Conservation (phyloP, 169 alveolate species). For the Babesia caballi region DNA sequence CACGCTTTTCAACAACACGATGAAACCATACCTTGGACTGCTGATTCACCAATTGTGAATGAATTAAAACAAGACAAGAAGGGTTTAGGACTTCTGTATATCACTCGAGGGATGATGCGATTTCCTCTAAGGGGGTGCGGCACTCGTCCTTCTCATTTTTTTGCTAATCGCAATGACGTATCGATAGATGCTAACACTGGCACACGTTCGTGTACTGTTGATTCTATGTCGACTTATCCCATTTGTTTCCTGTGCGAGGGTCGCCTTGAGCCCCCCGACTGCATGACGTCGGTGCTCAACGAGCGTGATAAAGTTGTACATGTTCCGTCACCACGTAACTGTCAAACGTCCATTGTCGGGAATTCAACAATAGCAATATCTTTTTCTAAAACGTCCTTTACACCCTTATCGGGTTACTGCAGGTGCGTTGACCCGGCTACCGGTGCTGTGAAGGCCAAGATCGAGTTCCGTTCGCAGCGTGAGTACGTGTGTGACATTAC, state of each 20-base stretch:
- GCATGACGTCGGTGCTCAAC: background rate
- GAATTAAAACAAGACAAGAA: background rate
- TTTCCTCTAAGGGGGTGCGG: background rate
- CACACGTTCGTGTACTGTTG: slow-evolving; percentile 1
- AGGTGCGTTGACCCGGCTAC: slow-evolving; percentile 1
- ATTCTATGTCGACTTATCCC: background rate
- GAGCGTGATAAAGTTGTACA: background rate
- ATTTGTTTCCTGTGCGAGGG: slow-evolving; percentile 13
- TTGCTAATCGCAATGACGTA: background rate
- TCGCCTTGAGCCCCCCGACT: background rate
- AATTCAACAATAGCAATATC: background rate
- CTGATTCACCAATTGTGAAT: background rate
- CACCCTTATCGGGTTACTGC: background rate
- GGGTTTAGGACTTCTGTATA: background rate
- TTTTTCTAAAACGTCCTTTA: background rate
- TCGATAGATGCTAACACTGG: background rate
- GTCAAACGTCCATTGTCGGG: background rate
- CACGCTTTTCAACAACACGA: background rate
- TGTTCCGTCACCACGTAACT: background rate
- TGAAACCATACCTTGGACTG: background rate
- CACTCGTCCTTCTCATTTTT: background rate
- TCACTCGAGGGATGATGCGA: background rate
- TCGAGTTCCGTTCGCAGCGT: background rate
- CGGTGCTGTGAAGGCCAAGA: background rate
- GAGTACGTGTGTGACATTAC: slow-evolving; percentile 5